phyloP scores from a whole-genome alignment of 129 eudicot species.

The Helichrysum umbraculigerum region DNA sequence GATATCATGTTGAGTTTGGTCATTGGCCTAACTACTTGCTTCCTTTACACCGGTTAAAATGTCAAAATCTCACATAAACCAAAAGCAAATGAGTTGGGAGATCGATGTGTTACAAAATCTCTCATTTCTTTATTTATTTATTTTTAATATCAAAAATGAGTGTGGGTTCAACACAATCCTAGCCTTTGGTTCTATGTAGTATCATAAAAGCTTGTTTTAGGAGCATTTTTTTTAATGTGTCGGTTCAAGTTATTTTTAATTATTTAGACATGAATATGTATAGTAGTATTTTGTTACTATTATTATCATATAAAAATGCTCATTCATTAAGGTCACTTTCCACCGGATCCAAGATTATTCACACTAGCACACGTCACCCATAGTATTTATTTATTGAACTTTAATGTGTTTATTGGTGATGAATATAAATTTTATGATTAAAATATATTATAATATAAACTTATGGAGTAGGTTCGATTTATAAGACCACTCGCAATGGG shows the following conservation, averaged over 20 bases:
- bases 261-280: too few species aligned
- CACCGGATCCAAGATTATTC: conserved; percentile 19
- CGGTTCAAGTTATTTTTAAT: too few species aligned
- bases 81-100: background rate
- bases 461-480: conserved; percentile 7
- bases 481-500: too few species aligned
- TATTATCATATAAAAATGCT: background rate
- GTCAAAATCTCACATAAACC: background rate
- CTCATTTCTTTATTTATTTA: too few species aligned
- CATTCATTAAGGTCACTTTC: conserved; percentile 15
- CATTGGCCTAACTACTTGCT: conserved; percentile 2
- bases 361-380: background rate
- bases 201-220: background rate
- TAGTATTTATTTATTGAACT: background rate
- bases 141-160: too few species aligned
- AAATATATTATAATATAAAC: background rate
- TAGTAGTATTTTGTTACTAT: background rate
- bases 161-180: too few species aligned
- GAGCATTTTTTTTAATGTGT: too few species aligned
- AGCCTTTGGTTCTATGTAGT: too few species aligned
- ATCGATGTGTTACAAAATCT: background rate
- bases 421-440: background rate
- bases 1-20: background rate
- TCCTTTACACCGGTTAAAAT: background rate
- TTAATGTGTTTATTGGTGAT: background rate